Percentiles rank a stretch among this genome's conserved stretches.
phyloP scores from a whole-genome alignment of 2,329 filamentous ascomycete genomes.

The Pseudocercospora macadamiae region DNA sequence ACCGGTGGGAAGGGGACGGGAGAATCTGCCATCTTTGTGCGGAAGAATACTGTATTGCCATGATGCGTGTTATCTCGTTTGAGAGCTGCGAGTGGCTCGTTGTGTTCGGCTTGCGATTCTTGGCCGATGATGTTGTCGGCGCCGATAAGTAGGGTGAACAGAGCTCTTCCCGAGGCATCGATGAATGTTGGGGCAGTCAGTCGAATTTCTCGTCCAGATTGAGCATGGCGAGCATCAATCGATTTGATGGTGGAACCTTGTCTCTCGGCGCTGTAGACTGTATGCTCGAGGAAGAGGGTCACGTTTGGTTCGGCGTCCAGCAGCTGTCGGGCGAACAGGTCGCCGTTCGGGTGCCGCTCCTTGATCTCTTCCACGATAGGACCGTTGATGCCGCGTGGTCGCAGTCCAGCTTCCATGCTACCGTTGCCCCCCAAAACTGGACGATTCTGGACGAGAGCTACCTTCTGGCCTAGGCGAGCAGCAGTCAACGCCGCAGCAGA shows the following conservation, averaged over 20 bases:
- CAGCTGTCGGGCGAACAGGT: not conserved
- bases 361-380: not conserved
- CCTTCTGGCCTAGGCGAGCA: not conserved
- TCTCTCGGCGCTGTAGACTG: not conserved
- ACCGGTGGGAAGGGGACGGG: constrained; percentile 2
- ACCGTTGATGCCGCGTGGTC: not conserved
- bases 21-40: not conserved
- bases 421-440: not conserved
- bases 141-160: not conserved
- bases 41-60: constrained; percentile 15
- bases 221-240: not conserved
- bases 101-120: not conserved
- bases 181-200: not conserved
- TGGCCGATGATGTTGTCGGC: not conserved
- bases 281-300: not conserved
- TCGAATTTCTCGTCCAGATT: not conserved
- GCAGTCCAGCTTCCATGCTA: not conserved
- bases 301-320: not conserved
- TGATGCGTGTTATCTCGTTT: constrained; percentile 1
- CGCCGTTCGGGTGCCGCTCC: not conserved
- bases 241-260: not conserved
- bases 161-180: not conserved
- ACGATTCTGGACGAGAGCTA: not conserved
- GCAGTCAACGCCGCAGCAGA: not conserved
- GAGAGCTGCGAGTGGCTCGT: constrained; percentile 6